Base-by-base conservation (phyloP, 202 grass and related monocot species). In the Schoenoplectus triqueter region DNA sequence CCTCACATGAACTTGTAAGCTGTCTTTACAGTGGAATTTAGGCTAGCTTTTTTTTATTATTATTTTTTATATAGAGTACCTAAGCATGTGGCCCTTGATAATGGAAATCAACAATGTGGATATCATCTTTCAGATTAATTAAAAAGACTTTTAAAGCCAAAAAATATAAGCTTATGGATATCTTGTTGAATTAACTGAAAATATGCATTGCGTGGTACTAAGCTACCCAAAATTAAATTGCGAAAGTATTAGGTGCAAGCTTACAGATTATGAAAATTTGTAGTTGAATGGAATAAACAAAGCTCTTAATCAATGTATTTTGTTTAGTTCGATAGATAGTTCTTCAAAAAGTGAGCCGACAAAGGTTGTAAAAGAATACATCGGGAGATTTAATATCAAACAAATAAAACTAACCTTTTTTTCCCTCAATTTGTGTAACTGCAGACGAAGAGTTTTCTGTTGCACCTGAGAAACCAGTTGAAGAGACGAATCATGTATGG, bases 401-500 rank as follows among this genome's bases (percentile, higher is more conserved):
- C 7, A 54, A 10, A 79, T 56, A 79, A 18, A 45, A 7, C 1
- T 73, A 22, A 52, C 86, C 49, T 84, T 80, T 45, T 78, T 44
- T 70, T 1, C 31, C 31, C 31, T 80, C 66, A 66, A 84, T 55
- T 86, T 6, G 64, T 80, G 59, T 11, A 44, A 62, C 78, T 61
- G 46, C 90, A 92, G 87, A 90, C 8, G 61, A 84, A 15, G 85
- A 88, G 40, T 62, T 87, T 49, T 86, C 88, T 66, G 84, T 92
- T 66, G 76, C 60, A 46, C 77, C 93, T 69, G 78, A 88, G 54
- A 84, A 88, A 59, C 52, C 51, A 41, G 73, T 41, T 57, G 73
- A 59, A 87, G 96, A 88, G 71, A 79, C 86, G 82, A 86, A 94
- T 80, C 86, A 92, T 79, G 81, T 91, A 89, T 52, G 85, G 88